phyloP scores from a whole-genome alignment of 371 early-diverging fungal genomes.

The Mortierella sp. region DNA sequence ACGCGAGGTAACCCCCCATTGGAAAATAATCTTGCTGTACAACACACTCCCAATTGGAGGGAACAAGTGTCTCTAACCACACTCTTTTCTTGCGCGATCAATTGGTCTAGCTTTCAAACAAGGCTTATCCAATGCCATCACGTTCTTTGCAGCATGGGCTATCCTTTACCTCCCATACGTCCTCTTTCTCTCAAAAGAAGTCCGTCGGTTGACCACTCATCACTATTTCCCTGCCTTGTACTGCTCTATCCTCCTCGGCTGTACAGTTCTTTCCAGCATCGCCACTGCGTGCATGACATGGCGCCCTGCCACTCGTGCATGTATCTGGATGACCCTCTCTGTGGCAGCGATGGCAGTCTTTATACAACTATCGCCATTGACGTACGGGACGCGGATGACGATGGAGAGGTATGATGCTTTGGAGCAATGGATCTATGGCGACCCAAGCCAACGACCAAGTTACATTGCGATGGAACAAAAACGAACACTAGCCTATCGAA shows the following conservation, averaged over 20 bases:
- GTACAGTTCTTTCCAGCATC: constrained; percentile 12
- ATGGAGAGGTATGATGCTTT: constrained; percentile 1
- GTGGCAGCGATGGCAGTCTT: constrained; percentile 5
- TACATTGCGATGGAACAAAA: background rate
- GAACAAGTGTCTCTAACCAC: no score
- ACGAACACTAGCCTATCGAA: no score
- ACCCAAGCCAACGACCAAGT: constrained; percentile 2
- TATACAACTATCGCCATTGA: constrained; percentile 15
- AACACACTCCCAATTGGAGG: no score
- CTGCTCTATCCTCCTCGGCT: constrained; percentile 19
- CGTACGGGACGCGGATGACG: constrained; percentile 14
- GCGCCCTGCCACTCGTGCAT: background rate
- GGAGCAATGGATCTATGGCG: constrained; percentile 3
- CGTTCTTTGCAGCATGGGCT: constrained; percentile 23
- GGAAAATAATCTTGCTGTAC: no score
- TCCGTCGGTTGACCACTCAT: background rate
- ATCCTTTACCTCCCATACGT: constrained; percentile 19
- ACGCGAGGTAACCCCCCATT: background rate
- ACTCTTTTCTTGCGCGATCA: no score
- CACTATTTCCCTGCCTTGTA: constrained; percentile 36
- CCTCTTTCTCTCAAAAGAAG: background rate
- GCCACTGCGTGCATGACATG: background rate
- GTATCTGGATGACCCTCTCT: background rate
- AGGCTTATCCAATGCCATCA: background rate
- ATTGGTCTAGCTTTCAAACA: no score